phyloP scores from a whole-genome alignment of 768 basidiomycete species.

The Phallus indusiatus region DNA sequence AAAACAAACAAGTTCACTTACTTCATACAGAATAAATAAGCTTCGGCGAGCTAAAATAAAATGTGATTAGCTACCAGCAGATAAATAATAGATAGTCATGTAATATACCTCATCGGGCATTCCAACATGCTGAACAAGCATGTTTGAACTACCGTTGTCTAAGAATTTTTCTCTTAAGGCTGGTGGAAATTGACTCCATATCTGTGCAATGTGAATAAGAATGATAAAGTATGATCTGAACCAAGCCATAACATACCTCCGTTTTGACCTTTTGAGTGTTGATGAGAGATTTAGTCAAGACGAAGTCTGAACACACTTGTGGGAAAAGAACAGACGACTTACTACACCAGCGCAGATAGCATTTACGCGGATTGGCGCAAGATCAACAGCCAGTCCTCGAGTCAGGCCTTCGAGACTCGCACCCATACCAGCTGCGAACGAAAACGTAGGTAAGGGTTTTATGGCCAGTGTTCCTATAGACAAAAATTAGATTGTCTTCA shows the following conservation, averaged over 20 bases:
- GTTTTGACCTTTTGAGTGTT: background rate
- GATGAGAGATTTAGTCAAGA: background rate
- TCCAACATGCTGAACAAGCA: conserved; percentile 8
- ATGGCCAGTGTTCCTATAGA: conserved; percentile 4
- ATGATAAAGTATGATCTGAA: background rate
- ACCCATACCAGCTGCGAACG: conserved; percentile 1
- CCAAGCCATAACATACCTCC: background rate
- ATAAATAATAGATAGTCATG: background rate
- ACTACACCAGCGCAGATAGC: conserved; percentile 9
- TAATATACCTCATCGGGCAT: conserved; percentile 4
- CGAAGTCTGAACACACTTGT: background rate
- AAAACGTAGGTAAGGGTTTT: conserved; percentile 5
- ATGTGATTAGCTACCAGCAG: background rate
- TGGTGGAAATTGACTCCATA: conserved; percentile 9
- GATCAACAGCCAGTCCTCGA: conserved; percentile 11
- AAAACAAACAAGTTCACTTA: background rate
- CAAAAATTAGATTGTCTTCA: too few species aligned
- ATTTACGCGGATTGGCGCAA: conserved; percentile 12
- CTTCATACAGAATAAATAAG: conserved; percentile 13
- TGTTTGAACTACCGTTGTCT: background rate
- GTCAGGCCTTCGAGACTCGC: conserved; percentile 9
- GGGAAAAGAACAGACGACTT: background rate
- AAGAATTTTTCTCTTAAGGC: background rate
- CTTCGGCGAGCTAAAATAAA: conserved; percentile 9
- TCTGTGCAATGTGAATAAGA: background rate